Evolutionary conservation across 2,329 filamentous ascomycete genomes (phyloP), one percentile per base, ranked within the genome.

Genomic region (Claviceps cyperi): DNA sequence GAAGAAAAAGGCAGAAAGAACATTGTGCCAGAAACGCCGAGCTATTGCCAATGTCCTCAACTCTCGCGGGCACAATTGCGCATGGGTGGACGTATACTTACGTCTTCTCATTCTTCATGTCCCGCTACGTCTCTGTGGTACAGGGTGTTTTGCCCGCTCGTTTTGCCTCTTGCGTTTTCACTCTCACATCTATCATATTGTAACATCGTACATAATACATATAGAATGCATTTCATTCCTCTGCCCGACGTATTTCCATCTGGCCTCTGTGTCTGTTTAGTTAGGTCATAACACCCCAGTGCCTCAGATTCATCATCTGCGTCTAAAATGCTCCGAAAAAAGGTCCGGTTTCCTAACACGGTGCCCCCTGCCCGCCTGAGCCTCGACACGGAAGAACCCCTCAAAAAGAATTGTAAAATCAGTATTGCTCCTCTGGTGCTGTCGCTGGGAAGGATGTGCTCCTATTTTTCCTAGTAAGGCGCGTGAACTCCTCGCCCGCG

Each of bases 401-500:
- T 3, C 24, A n/a, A 44, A 45, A n/a, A 35, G 15, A 24, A 43
- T 5, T 14, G 4, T 36, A 4, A 14, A 43, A 47, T 37, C 32
- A 32, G 46, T 54, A 46, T 51, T 54, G 48, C 37, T 32, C 28
- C 8, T 50, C 53, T 43, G 50, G 51, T 46, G 54, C 51, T 51
- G 44, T 54, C 51, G 55, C 53, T 49, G 50, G 50, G 49, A 52
- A 51, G 52, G 56, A 52, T 56, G 51, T 55, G 57, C 54, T 53
- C 59, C 64, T 66, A 60, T 66, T 62, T 62, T 54, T 66, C 62
- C 66, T 75, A 85, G 65, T 85, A 85, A 52, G 82, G 82, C 51
- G 75, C 66, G 63, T 72, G 84, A 53, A 43, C 43, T 54, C 80
- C 81, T 59, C 81, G 75, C 50, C 76, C 76, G 58, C 83, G 77